Percentiles rank a stretch among this genome's conserved stretches.
Evolutionary conservation across 148 eudicot species (phyloP).

Genomic region (Camellia lanceoleosa): DNA sequence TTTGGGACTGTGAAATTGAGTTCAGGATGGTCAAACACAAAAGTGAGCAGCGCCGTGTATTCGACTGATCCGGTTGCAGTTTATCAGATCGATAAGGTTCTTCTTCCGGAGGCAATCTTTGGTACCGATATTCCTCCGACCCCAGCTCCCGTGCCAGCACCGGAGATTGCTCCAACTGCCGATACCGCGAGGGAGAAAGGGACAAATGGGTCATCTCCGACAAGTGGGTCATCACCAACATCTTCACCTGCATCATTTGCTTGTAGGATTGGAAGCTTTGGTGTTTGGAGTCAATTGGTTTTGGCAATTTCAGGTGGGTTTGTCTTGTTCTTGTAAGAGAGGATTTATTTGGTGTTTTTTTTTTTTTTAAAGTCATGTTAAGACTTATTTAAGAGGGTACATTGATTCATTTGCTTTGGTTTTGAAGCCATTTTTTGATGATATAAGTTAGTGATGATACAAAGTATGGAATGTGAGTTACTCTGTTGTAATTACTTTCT

Average conservation of each 20-base stretch:
- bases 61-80: constrained; percentile 68
- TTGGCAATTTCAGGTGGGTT: constrained; percentile 39
- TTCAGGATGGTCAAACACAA: constrained; percentile 70
- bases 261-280: constrained; percentile 18
- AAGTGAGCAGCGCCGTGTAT: constrained; percentile 66
- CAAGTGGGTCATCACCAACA: constrained; percentile 23
- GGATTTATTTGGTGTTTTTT: constrained; percentile 13
- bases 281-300: constrained; percentile 33
- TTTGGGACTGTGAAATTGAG: constrained; percentile 54
- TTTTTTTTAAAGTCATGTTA: constrained; percentile 23
- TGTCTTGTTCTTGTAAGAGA: constrained; percentile 34
- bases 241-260: constrained; percentile 34
- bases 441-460: constrained; percentile 13
- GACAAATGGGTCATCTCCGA: constrained; percentile 21
- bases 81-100: constrained; percentile 68
- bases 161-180: constrained; percentile 46
- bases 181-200: constrained; percentile 43
- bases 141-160: constrained; percentile 83
- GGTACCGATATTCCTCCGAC: constrained; percentile 88
- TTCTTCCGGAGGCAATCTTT: constrained; percentile 83
- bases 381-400: constrained; percentile 11
- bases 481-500: constrained; percentile 3
- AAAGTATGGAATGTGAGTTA: constrained; percentile 9
- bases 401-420: constrained; percentile 38
- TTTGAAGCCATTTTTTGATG: constrained; percentile 20